Evolutionary conservation across 2,329 filamentous ascomycete genomes (phyloP), one percentile per base, ranked within the genome.

Genomic region (Dryadomyces quercivorus): DNA sequence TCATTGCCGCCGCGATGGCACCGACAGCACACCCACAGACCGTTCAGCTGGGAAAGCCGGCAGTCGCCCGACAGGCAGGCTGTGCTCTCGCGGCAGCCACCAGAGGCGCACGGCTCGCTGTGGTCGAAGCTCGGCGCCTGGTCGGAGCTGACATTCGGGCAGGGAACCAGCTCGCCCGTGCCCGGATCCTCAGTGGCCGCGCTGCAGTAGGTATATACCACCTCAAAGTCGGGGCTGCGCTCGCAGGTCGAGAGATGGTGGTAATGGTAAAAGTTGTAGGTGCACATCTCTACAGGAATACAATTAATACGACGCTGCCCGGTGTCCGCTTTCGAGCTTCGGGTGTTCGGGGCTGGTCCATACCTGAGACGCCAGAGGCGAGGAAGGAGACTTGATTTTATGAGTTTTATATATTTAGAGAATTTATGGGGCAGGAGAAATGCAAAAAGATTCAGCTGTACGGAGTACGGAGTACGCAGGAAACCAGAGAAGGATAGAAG

Each of bases 11-110:
- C 72, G 6, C 73, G 67, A 3, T 64, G 62, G 59, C 76, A 80
- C 55, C 64, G 67, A 61, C 76, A 80, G 60, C 76, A 80, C 15
- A 65, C 61, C 76, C 77, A 79, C 8, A 67, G 59, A 1, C 74
- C 72, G 34, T 70, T 67, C 7, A 79, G 71, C 50, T 77, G 72
- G 52, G 71, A 66, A 2, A 78, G 68, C 10, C 74, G 69, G 59
- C 76, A 80, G 20, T 63, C 66, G 9, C 76, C 76, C 5, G 71
- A 71, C 42, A 63, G 69, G 65, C 77, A 80, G 44, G 71, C 66
- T 2, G 70, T 69, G 9, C 70, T 71, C 36, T 70, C 57, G 18
- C 75, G 67, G 62, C 75, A 79, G 43, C 67, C 69, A 21, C 73
- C 71, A 43, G 68, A 63, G 34, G 66, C 67, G 59, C 75, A 77